Percentiles rank a stretch among this genome's conserved stretches.
These are phyloP conservation scores for Asterophora lycoperdoides DNA, from an alignment of 768 basidiomycete species.

Conservation along the genomic window DNA sequence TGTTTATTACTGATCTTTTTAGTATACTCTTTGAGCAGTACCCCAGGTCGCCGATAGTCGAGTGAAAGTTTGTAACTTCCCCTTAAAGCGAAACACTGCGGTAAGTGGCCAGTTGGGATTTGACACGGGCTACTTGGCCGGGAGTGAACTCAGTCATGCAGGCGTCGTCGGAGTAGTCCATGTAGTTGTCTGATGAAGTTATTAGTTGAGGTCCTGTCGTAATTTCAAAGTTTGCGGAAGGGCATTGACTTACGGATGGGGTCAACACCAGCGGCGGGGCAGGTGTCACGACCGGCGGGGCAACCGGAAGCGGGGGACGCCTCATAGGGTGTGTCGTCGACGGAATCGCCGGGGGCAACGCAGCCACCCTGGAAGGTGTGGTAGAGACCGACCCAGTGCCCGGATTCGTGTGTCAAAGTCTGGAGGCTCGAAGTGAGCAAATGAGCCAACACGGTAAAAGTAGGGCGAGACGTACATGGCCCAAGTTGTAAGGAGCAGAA, in stretches of 20 bases:
- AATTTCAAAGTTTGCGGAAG: background rate
- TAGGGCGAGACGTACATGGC: slow-evolving; percentile 22
- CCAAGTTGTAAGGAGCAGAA: slow-evolving; percentile 38
- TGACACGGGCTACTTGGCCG: slow-evolving; percentile 39
- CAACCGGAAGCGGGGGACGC: slow-evolving; percentile 39
- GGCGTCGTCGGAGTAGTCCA: slow-evolving; percentile 49
- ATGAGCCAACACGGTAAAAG: too few relatives aligned
- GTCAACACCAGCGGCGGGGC: slow-evolving; percentile 37
- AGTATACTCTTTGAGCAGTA: too few relatives aligned
- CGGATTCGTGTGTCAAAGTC: slow-evolving; percentile 53
- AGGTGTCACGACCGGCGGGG: slow-evolving; percentile 33
- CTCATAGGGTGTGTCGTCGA: slow-evolving; percentile 46
- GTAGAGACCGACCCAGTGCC: slow-evolving; percentile 60
- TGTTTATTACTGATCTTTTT: too few relatives aligned
- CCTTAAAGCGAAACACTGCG: slow-evolving; percentile 30
- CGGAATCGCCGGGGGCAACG: slow-evolving; percentile 35
- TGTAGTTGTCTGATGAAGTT: slow-evolving; percentile 38
- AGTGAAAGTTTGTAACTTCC: background rate
- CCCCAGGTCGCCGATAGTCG: too few relatives aligned
- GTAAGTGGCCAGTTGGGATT: slow-evolving; percentile 41
- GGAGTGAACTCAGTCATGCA: slow-evolving; percentile 49
- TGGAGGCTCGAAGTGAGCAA: slow-evolving; percentile 1
- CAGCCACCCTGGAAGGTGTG: slow-evolving; percentile 58
- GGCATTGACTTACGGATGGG: slow-evolving; percentile 35
- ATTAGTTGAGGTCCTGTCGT: too few relatives aligned